Conservation (phyloP, 2,329 filamentous ascomycete species). For the Malbranchea cinnamomea region DNA sequence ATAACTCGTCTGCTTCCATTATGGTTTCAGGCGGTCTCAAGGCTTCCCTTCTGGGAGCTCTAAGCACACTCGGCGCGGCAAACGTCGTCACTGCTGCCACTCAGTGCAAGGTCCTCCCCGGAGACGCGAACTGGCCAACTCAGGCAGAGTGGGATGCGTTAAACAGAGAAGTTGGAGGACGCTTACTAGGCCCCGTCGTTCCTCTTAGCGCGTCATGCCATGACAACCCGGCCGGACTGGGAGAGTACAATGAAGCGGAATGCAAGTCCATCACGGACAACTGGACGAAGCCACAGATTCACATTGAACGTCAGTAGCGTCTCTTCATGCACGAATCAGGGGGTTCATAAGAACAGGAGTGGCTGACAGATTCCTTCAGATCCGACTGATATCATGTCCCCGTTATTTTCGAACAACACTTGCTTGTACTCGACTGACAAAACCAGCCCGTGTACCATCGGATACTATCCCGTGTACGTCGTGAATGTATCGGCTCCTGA, state of each 20-base stretch:
- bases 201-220: slow-evolving; percentile 1
- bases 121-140: slow-evolving; percentile 1
- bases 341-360: not conserved
- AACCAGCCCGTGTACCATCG: not conserved
- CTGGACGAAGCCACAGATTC: not conserved
- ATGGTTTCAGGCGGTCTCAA: too few relatives aligned
- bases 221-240: not conserved
- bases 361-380: not conserved
- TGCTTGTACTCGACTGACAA: not conserved
- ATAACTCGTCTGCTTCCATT: too few relatives aligned
- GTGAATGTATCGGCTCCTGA: slow-evolving; percentile 4
- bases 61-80: slow-evolving; percentile 7
- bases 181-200: not conserved
- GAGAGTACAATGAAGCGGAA: not conserved
- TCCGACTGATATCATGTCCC: not conserved
- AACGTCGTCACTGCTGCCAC: slow-evolving; percentile 6
- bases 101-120: slow-evolving; percentile 1
- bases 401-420: slow-evolving; percentile 1
- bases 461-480: not conserved
- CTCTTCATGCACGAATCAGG: not conserved
- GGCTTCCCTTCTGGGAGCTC: too few relatives aligned
- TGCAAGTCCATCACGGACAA: slow-evolving; percentile 1
- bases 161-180: not conserved
- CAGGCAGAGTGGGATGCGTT: slow-evolving; percentile 1
- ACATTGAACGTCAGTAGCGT: not conserved